Evolutionary conservation across 768 basidiomycete species (phyloP).

Genomic region (Pulveroboletus sp.): DNA sequence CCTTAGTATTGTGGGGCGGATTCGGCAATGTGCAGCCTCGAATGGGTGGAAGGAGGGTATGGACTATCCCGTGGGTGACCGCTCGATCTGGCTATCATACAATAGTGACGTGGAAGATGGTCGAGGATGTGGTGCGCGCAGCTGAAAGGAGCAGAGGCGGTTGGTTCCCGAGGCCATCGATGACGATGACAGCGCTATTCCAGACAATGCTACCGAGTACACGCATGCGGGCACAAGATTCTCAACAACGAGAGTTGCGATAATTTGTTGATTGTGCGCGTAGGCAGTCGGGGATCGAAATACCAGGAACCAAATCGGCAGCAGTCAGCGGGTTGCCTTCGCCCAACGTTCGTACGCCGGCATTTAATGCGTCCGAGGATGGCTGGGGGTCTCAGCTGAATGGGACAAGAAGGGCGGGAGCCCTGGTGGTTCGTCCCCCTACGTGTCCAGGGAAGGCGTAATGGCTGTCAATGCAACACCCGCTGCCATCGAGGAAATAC

Average conservation of each 20-base stretch:
- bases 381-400: slow-evolving; percentile 63
- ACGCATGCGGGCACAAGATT: slow-evolving; percentile 49
- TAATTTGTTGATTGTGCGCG: slow-evolving; percentile 56
- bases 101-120: slow-evolving; percentile 78
- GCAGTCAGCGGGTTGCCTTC: slow-evolving; percentile 48
- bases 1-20: slow-evolving; percentile 62
- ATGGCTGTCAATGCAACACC: slow-evolving; percentile 65
- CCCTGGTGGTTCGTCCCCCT: slow-evolving; percentile 30
- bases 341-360: slow-evolving; percentile 40
- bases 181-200: slow-evolving; percentile 59
- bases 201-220: slow-evolving; percentile 66
- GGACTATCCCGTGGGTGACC: slow-evolving; percentile 69
- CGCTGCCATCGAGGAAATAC: slow-evolving; percentile 78
- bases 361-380: slow-evolving; percentile 42
- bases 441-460: slow-evolving; percentile 47
- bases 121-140: slow-evolving; percentile 72
- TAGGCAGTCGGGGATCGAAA: slow-evolving; percentile 43
- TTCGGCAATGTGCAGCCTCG: slow-evolving; percentile 69
- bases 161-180: slow-evolving; percentile 36
- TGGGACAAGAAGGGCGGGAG: slow-evolving; percentile 55
- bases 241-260: slow-evolving; percentile 58
- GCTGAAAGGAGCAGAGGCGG: slow-evolving; percentile 54
- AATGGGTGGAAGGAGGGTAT: slow-evolving; percentile 77
- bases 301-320: slow-evolving; percentile 48
- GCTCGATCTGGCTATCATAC: slow-evolving; percentile 73